Conservation (phyloP, 352 stramenopile species). For the Lagenidium sp. region DNA sequence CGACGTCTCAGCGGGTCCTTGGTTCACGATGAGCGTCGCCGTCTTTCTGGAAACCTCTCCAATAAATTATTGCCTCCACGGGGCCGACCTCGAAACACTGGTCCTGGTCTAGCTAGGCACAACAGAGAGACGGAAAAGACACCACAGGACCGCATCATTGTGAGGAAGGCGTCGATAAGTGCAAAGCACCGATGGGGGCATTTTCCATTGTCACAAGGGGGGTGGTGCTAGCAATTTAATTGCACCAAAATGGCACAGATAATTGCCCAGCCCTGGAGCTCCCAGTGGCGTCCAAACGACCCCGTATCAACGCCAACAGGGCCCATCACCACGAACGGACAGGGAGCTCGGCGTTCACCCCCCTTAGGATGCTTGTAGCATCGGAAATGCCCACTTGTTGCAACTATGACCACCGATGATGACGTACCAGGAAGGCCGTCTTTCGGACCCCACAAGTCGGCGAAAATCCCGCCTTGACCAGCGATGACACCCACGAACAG, state of each 20-base stretch:
- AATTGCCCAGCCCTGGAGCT: too few relatives aligned
- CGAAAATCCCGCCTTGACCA: conserved; percentile 4
- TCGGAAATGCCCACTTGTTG: too few relatives aligned
- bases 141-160: too few relatives aligned
- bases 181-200: too few relatives aligned
- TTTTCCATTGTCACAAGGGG: too few relatives aligned
- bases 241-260: too few relatives aligned
- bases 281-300: too few relatives aligned
- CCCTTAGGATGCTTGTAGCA: not conserved
- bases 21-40: not conserved
- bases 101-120: too few relatives aligned
- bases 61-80: not conserved
- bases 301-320: not conserved
- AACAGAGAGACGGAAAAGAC: too few relatives aligned
- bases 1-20: not conserved
- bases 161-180: too few relatives aligned
- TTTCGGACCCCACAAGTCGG: conserved; percentile 7
- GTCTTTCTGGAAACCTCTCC: not conserved
- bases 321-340: not conserved
- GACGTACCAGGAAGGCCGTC: conserved; percentile 11
- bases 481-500: conserved; percentile 9
- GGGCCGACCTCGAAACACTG: not conserved
- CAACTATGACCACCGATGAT: too few relatives aligned
- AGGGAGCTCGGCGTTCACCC: not conserved
- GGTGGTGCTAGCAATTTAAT: too few relatives aligned